Conservation (phyloP, 306 rosid species). For the Castanospermum australe region DNA sequence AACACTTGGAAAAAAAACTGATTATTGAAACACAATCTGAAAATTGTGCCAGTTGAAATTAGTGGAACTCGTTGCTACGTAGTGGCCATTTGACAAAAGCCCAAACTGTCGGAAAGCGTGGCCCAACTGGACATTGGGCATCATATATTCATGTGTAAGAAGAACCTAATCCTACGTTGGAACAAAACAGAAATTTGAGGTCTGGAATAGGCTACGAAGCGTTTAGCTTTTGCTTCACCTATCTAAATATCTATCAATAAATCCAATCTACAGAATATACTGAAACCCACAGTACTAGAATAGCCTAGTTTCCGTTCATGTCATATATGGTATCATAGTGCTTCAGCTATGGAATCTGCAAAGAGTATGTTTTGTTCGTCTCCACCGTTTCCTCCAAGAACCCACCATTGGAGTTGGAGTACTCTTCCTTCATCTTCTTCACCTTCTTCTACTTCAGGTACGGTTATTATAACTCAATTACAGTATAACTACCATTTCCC, state of each 20-base stretch:
- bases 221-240: slow-evolving; percentile 40
- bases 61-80: too few relatives aligned
- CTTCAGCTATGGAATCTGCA: slow-evolving; percentile 67
- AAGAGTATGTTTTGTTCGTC: slow-evolving; percentile 59
- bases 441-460: slow-evolving; percentile 49
- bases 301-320: neutral
- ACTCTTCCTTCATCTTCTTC: slow-evolving; percentile 45
- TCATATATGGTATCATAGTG: slow-evolving; percentile 15
- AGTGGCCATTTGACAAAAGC: too few relatives aligned
- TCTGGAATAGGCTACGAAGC: slow-evolving; percentile 28
- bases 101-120: too few relatives aligned
- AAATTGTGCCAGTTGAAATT: too few relatives aligned
- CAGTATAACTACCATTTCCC: neutral
- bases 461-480: neutral
- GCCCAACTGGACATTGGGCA: too few relatives aligned
- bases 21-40: too few relatives aligned
- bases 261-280: neutral
- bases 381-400: slow-evolving; percentile 59
- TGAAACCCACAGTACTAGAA: neutral
- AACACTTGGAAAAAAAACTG: too few relatives aligned
- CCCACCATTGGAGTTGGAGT: slow-evolving; percentile 52
- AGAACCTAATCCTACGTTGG: slow-evolving; percentile 37
- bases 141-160: too few relatives aligned
- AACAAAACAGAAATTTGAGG: slow-evolving; percentile 33
- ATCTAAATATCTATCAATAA: slow-evolving; percentile 19